Conservation (phyloP, 805 yeast genomes). For the Sungouiella blattae region DNA sequence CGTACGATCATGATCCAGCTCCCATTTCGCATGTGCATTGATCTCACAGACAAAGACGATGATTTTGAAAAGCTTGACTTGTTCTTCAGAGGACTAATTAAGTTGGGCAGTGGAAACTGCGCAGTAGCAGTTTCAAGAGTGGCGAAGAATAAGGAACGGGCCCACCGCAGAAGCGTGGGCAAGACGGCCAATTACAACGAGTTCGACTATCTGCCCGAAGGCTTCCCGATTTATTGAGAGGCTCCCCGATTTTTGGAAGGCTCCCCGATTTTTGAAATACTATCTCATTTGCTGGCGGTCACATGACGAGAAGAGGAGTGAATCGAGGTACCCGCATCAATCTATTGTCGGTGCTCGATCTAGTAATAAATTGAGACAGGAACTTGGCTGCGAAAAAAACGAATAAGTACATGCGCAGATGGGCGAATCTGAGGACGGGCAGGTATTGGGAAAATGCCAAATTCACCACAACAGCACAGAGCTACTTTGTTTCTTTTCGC, state of each 20-base stretch:
- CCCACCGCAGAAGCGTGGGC: constrained; percentile 3
- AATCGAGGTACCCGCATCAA: too few species aligned
- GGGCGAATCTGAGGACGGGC: too few species aligned
- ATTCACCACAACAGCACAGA: too few species aligned
- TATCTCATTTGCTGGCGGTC: too few species aligned
- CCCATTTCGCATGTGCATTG: constrained; percentile 16
- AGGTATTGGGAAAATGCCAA: too few species aligned
- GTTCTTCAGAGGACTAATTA: constrained; percentile 22
- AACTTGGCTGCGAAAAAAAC: too few species aligned
- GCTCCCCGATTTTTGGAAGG: too few species aligned
- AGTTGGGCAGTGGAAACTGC: constrained; percentile 21
- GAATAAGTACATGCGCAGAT: too few species aligned
- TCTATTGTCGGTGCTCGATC: too few species aligned
- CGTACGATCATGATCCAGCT: constrained; percentile 24
- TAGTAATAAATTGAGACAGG: too few species aligned
- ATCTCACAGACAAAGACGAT: constrained; percentile 16
- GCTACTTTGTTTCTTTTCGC: constrained; percentile 10
- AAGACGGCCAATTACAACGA: constrained; percentile 2
- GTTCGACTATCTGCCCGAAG: constrained; percentile 12
- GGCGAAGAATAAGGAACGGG: constrained; percentile 3
- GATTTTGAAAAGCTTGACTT: constrained; percentile 22
- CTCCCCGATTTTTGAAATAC: too few species aligned
- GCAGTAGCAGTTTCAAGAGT: constrained; percentile 7
- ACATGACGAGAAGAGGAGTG: too few species aligned
- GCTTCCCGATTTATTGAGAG: constrained; percentile 4